Percentiles rank a stretch among this genome's conserved stretches.
phyloP scores from a whole-genome alignment of 2,329 filamentous ascomycete genomes.

The Xylaria sp. region DNA sequence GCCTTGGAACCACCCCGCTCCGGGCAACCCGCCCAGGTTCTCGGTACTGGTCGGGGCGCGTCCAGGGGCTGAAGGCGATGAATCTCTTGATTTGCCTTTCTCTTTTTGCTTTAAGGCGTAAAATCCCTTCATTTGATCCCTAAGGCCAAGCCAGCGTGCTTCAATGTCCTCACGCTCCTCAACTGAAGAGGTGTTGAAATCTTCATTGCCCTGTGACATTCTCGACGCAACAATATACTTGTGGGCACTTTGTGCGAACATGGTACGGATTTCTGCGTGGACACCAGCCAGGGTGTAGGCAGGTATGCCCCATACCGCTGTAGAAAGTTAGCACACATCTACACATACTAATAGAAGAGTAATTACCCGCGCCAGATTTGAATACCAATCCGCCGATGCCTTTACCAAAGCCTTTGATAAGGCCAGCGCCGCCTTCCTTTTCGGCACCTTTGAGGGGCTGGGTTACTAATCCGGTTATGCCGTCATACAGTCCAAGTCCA shows the following conservation, averaged over 20 bases:
- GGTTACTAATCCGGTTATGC: slow-evolving; percentile 81
- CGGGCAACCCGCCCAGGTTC: slow-evolving; percentile 44
- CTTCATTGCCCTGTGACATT: slow-evolving; percentile 78
- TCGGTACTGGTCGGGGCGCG: slow-evolving; percentile 37
- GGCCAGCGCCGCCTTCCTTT: slow-evolving; percentile 71
- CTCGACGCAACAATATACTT: slow-evolving; percentile 84
- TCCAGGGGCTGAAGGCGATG: slow-evolving; percentile 40
- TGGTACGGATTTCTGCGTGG: slow-evolving; percentile 78
- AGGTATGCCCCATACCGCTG: slow-evolving; percentile 75
- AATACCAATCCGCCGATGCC: slow-evolving; percentile 83
- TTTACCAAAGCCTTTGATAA: slow-evolving; percentile 83
- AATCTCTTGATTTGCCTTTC: slow-evolving; percentile 52
- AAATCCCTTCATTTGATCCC: slow-evolving; percentile 69
- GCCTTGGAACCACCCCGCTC: slow-evolving; percentile 62
- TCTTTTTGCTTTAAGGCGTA: slow-evolving; percentile 64
- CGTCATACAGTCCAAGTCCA: slow-evolving; percentile 81
- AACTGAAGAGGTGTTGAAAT: slow-evolving; percentile 63
- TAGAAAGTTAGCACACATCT: slow-evolving; percentile 30
- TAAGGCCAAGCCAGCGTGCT: slow-evolving; percentile 70
- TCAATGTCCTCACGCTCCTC: slow-evolving; percentile 74
- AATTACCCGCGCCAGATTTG: slow-evolving; percentile 81
- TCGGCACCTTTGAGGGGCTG: slow-evolving; percentile 78
- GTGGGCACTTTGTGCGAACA: slow-evolving; percentile 75
- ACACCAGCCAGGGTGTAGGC: slow-evolving; percentile 87
- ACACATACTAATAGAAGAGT: background rate